These are phyloP conservation scores for Mollisia scopiformis DNA, from an alignment of 2,329 filamentous ascomycete genomes.

Conservation along the genomic window DNA sequence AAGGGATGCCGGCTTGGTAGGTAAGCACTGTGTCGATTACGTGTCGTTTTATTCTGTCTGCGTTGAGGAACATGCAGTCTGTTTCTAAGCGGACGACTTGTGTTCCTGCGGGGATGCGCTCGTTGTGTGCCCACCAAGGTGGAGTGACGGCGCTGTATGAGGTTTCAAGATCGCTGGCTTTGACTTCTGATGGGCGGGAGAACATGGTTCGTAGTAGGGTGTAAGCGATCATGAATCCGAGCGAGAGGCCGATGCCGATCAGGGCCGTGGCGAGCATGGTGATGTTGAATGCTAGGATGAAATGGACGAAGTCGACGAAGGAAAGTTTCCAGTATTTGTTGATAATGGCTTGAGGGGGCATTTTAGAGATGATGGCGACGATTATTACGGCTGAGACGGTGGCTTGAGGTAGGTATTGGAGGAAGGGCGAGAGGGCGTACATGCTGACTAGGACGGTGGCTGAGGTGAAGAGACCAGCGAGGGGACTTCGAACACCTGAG, in stretches of 20 bases:
- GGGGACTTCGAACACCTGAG: conserved; percentile 62
- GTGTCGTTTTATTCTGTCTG: conserved; percentile 19
- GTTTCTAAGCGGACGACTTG: conserved; percentile 21
- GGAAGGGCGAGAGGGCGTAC: conserved; percentile 60
- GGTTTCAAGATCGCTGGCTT: conserved; percentile 20
- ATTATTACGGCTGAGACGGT: conserved; percentile 65
- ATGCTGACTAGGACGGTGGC: conserved; percentile 64
- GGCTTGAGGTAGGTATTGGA: conserved; percentile 71
- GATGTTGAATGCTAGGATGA: conserved; percentile 67
- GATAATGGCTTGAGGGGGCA: conserved; percentile 22
- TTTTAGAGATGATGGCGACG: conserved; percentile 40
- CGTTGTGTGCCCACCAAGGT: conserved; percentile 15
- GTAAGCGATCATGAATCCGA: conserved; percentile 22
- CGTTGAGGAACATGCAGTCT: conserved; percentile 23
- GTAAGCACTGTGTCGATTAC: conserved; percentile 20
- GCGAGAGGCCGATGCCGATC: conserved; percentile 44
- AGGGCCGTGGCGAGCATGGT: conserved; percentile 64
- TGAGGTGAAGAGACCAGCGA: conserved; percentile 62
- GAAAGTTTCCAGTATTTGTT: conserved; percentile 68
- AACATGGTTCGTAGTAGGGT: conserved; percentile 26
- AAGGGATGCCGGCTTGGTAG: conserved; percentile 14
- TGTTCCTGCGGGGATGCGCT: conserved; percentile 20
- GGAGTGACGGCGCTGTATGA: conserved; percentile 12
- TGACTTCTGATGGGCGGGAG: conserved; percentile 12
- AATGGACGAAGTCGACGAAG: conserved; percentile 64